Conservation (phyloP, 495 filamentous ascomycete species). For the Penicillium waksmanii region DNA sequence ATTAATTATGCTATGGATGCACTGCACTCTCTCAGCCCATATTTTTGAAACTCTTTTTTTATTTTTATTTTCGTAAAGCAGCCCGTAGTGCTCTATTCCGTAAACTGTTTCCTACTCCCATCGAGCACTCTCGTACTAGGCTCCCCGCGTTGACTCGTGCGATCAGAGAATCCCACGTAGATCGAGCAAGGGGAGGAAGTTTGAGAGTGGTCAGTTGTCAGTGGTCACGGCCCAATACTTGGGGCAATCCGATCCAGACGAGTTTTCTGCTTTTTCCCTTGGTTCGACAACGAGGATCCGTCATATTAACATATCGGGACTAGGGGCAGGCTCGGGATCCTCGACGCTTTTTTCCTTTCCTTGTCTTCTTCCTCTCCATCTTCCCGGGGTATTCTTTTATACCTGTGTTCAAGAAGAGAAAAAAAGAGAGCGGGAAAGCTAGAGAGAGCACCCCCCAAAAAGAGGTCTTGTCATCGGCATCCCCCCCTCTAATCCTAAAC, state of each 20-base stretch:
- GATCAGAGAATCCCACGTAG: background rate
- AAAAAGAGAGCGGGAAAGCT: no score
- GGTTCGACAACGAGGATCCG: conserved; percentile 47
- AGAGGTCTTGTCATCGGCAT: background rate
- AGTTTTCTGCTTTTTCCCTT: conserved; percentile 28
- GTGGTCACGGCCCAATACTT: background rate
- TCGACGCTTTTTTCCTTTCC: conserved; percentile 37
- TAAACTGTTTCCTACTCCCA: no score
- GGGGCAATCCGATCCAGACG: background rate
- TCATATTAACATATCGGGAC: conserved; percentile 56
- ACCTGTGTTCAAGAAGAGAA: background rate
- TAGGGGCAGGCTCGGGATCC: conserved; percentile 50
- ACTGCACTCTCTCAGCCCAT: no score
- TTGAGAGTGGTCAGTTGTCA: no score
- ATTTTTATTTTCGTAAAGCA: no score
- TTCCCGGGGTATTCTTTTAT: conserved; percentile 22
- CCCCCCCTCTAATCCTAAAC: conserved; percentile 17
- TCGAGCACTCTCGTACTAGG: background rate
- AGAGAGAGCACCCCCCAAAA: background rate
- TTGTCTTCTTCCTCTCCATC: conserved; percentile 23
- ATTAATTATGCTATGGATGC: no score
- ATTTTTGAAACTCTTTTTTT: no score
- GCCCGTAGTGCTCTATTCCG: no score
- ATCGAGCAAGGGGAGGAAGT: conserved; percentile 19
- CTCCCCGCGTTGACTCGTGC: background rate